Evolutionary conservation across 2,329 filamentous ascomycete species (phyloP).

Genomic region (Aureobasidium sp.): DNA sequence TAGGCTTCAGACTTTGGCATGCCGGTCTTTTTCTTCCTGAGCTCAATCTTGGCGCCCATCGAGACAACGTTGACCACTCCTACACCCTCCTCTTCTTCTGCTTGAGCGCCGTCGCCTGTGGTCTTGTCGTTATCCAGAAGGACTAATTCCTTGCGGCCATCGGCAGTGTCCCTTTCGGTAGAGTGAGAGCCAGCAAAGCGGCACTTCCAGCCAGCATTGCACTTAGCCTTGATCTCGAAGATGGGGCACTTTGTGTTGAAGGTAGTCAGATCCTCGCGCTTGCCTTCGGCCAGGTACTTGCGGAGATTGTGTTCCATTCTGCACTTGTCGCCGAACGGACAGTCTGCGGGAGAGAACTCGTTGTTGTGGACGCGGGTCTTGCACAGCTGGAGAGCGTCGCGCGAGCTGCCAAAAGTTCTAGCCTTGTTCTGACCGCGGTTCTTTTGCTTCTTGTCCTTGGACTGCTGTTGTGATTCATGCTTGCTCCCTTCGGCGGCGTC

Average conservation of each 20-base stretch:
- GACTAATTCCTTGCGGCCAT: conserved; percentile 76
- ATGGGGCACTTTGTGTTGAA: conserved; percentile 76
- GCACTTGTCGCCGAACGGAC: conserved; percentile 73
- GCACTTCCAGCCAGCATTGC: conserved; percentile 86
- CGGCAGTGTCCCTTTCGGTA: conserved; percentile 66
- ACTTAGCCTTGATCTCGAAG: conserved; percentile 68
- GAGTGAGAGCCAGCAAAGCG: conserved; percentile 85
- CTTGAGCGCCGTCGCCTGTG: conserved; percentile 20
- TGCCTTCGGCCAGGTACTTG: conserved; percentile 75
- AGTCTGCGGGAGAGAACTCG: conserved; percentile 74
- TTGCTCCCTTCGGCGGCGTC: conserved; percentile 45
- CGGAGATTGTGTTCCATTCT: conserved; percentile 77
- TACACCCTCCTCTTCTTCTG: conserved; percentile 37
- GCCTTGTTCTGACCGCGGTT: conserved; percentile 73
- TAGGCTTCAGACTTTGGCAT: conserved; percentile 71
- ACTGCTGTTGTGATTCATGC: conserved; percentile 30
- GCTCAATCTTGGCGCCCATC: conserved; percentile 61
- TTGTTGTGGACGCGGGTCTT: conserved; percentile 61
- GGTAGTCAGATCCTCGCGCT: conserved; percentile 69
- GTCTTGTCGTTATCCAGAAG: conserved; percentile 53
- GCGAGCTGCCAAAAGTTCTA: conserved; percentile 71
- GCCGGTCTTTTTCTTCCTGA: conserved; percentile 64
- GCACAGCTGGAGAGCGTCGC: conserved; percentile 72
- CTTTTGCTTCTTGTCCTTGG: conserved; percentile 48
- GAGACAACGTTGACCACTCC: conserved; percentile 71